A percentile compares a stretch with the other conserved stretches of the same genome.
phyloP scores from a whole-genome alignment of 2,329 filamentous ascomycete genomes.

The Bipolaris bicolor region DNA sequence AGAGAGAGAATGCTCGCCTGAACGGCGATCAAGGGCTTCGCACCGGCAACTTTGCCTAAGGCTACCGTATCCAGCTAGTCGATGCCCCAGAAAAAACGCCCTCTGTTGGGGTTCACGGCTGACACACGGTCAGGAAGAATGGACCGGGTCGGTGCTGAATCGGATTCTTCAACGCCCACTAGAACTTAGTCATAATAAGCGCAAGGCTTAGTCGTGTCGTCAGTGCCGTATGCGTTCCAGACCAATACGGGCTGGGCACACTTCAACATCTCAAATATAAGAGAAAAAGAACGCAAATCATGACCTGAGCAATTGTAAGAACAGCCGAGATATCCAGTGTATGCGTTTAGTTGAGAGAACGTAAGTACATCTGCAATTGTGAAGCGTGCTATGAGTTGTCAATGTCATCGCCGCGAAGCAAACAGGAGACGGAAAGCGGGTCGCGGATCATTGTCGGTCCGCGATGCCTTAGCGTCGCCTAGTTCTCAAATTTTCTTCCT shows the following conservation, averaged over 20 bases:
- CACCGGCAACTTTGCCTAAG: not conserved
- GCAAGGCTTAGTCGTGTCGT: not conserved
- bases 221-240: not conserved
- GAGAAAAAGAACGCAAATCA: not conserved
- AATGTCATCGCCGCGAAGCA: not conserved
- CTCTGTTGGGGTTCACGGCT: not conserved
- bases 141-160: not conserved
- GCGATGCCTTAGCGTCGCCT: slow-evolving; percentile 8
- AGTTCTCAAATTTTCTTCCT: slow-evolving; percentile 14
- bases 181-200: not conserved
- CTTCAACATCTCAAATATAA: not conserved
- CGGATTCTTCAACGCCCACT: not conserved
- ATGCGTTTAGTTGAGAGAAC: no score
- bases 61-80: not conserved
- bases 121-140: not conserved
- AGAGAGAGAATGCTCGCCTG: not conserved
- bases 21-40: not conserved
- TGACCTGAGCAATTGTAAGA: not conserved
- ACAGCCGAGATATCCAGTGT: not conserved
- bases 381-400: no score
- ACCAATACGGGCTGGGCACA: not conserved
- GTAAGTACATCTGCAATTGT: no score
- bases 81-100: not conserved
- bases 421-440: slow-evolving; percentile 5
- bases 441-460: slow-evolving; percentile 15